phyloP scores from a whole-genome alignment of 345 rosid species.

The Cardamine chenopodiifolia region DNA sequence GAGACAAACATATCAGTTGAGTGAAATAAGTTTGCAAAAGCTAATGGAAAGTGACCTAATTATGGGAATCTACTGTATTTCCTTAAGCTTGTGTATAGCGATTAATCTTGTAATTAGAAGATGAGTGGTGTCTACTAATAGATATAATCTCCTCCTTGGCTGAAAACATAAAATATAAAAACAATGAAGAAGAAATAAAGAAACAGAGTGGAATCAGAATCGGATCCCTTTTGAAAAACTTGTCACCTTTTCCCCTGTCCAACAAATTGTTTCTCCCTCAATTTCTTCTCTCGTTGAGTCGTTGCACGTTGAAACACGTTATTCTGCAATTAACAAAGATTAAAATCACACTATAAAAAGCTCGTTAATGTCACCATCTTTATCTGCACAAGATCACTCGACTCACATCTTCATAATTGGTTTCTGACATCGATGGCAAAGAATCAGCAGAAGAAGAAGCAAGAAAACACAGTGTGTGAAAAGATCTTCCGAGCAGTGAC shows the following conservation, averaged over 20 bases:
- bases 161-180: neutral
- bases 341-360: slow-evolving; percentile 25
- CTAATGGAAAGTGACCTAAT: slow-evolving; percentile 36
- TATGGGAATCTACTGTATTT: slow-evolving; percentile 10
- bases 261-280: neutral
- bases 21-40: slow-evolving; percentile 19
- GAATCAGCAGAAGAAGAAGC: slow-evolving; percentile 31
- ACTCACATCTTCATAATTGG: neutral
- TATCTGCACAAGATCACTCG: slow-evolving; percentile 33
- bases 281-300: slow-evolving; percentile 16
- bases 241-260: slow-evolving; percentile 31
- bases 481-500: slow-evolving; percentile 42
- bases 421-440: slow-evolving; percentile 35
- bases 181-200: slow-evolving; percentile 21
- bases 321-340: slow-evolving; percentile 6
- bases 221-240: slow-evolving; percentile 39
- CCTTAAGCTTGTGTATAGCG: neutral
- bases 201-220: slow-evolving; percentile 37
- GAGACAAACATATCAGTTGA: slow-evolving; percentile 25
- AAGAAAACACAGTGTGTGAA: slow-evolving; percentile 40
- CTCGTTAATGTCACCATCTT: slow-evolving; percentile 29
- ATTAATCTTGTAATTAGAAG: neutral
- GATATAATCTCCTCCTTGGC: neutral
- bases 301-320: slow-evolving; percentile 36
- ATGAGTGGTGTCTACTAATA: neutral